These are phyloP conservation scores for Raphanus hybrid DNA, from an alignment of 441 rosid species.

Conservation along the genomic window DNA sequence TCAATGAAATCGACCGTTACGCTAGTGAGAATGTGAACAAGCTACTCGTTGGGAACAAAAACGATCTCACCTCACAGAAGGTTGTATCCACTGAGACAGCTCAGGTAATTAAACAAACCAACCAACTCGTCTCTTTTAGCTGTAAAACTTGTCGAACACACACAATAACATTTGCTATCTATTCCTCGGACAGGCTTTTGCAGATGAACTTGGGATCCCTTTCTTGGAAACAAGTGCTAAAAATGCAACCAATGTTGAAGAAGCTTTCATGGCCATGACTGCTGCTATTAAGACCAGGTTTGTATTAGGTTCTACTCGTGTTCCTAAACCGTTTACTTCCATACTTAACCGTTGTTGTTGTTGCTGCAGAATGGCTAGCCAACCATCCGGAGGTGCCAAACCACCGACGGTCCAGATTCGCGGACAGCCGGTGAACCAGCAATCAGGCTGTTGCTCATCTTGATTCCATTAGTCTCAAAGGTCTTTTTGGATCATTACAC, in stretches of 20 bases:
- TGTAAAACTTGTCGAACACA: neutral
- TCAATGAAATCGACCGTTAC: slow-evolving; percentile 58
- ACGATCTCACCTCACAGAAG: slow-evolving; percentile 54
- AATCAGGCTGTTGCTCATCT: slow-evolving; percentile 89
- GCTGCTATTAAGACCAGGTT: slow-evolving; percentile 68
- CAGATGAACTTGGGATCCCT: slow-evolving; percentile 76
- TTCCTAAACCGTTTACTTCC: neutral
- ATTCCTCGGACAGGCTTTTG: slow-evolving; percentile 54
- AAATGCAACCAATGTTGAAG: slow-evolving; percentile 67
- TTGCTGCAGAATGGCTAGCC: slow-evolving; percentile 79
- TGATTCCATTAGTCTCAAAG: slow-evolving; percentile 36
- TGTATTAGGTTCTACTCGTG: neutral
- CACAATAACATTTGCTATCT: slow-evolving; percentile 10
- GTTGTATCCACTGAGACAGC: slow-evolving; percentile 57
- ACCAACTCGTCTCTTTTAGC: neutral
- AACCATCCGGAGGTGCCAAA: slow-evolving; percentile 82
- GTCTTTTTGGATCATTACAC: slow-evolving; percentile 22
- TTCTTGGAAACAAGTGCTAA: slow-evolving; percentile 80
- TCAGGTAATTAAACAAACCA: slow-evolving; percentile 41
- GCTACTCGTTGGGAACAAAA: slow-evolving; percentile 59
- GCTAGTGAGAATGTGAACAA: slow-evolving; percentile 61
- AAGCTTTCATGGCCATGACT: slow-evolving; percentile 81
- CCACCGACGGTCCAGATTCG: slow-evolving; percentile 89
- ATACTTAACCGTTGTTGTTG: neutral
- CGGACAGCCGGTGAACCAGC: slow-evolving; percentile 91